Conservation (phyloP, 1,284 basidiomycete genomes). For the Entoloma clypeatum region DNA sequence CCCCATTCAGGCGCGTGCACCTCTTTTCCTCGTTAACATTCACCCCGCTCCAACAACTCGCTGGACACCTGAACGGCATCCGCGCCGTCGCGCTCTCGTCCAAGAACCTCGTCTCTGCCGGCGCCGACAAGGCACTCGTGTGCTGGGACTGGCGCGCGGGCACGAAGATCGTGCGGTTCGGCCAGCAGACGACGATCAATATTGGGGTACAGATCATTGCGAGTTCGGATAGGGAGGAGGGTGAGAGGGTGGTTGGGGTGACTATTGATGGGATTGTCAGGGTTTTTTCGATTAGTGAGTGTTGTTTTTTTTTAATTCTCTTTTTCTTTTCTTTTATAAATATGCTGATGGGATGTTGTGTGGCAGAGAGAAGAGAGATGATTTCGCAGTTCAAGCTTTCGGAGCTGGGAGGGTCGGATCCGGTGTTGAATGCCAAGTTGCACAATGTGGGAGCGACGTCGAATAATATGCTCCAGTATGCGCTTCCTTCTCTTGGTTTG, state of each 20-base stretch:
- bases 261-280: constrained; percentile 91
- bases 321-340: constrained; percentile 2
- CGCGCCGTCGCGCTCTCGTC: constrained; percentile 85
- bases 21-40: constrained; percentile 80
- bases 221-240: constrained; percentile 48
- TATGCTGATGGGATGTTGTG: constrained; percentile 6
- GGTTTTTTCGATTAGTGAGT: constrained; percentile 83
- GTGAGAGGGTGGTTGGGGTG: constrained; percentile 80
- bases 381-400: constrained; percentile 85
- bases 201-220: constrained; percentile 84
- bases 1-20: constrained; percentile 61
- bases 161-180: constrained; percentile 84
- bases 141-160: constrained; percentile 89
- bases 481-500: constrained; percentile 12
- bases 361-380: constrained; percentile 71
- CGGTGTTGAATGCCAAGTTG: constrained; percentile 59
- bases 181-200: constrained; percentile 90
- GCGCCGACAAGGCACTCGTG: constrained; percentile 78
- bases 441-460: constrained; percentile 73
- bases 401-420: constrained; percentile 71
- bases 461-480: constrained; percentile 80
- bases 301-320: constrained; percentile 2
- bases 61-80: constrained; percentile 78
- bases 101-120: constrained; percentile 83
- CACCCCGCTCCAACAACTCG: constrained; percentile 77